Percentiles rank a stretch among this genome's conserved stretches.
Evolutionary conservation across 306 rosid species (phyloP).

Genomic region (Bauhinia variegata): DNA sequence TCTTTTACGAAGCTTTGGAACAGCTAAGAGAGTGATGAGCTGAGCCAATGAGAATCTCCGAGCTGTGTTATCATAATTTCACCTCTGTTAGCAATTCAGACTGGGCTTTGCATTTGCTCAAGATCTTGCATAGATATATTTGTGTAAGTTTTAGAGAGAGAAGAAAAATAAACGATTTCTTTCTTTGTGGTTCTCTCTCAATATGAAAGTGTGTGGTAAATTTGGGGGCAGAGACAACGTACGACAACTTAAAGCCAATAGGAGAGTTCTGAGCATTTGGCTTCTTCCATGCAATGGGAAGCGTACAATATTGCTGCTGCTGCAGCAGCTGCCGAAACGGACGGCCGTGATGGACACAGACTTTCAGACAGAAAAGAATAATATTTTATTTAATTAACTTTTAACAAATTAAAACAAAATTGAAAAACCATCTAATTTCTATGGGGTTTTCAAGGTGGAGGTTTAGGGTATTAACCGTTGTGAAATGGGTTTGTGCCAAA

Average conservation of each 20-base stretch:
- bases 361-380: conserved; percentile 43
- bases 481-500: conserved; percentile 39
- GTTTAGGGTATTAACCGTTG: conserved; percentile 49
- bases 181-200: no score
- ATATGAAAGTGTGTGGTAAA: neutral
- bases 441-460: conserved; percentile 48
- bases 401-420: no score
- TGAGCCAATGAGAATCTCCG: conserved; percentile 36
- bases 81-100: conserved; percentile 44
- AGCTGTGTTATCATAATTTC: conserved; percentile 47
- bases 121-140: conserved; percentile 60
- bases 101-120: conserved; percentile 50
- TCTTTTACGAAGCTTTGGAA: conserved; percentile 38
- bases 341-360: conserved; percentile 65
- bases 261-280: conserved; percentile 63
- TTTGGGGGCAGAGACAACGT: conserved; percentile 35
- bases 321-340: conserved; percentile 50
- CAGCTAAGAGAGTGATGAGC: conserved; percentile 42
- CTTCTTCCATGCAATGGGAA: conserved; percentile 51
- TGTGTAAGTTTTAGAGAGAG: conserved; percentile 48
- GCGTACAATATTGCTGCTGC: conserved; percentile 41
- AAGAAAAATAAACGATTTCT: neutral
- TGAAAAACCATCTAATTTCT: conserved; percentile 2
- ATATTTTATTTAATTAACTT: conserved; percentile 6
- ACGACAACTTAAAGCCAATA: conserved; percentile 65